Base-by-base conservation (phyloP, 768 basidiomycete species). In the Leccinum subgranulosum region DNA sequence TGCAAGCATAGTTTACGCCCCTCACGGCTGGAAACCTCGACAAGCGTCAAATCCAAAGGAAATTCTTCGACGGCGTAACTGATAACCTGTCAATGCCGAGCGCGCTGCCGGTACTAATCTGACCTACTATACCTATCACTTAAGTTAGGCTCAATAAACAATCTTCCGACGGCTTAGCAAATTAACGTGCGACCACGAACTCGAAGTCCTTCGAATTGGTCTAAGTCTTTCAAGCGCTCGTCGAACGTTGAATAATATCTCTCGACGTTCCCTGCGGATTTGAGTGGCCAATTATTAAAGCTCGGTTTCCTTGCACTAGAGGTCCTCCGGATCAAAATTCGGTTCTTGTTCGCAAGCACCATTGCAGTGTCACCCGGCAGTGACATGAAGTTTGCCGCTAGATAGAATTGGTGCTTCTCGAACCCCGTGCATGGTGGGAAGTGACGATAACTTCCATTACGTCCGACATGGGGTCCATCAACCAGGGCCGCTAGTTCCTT, bases 381-480 rank as follows among this genome's bases (percentile, higher is more conserved):
- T 21, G 43, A 17, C 25, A 27, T 27, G 14, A 27, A 41, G n/a
- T 41, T 41, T 47, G 25, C 25, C 15, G 25, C n/a, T 39, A n/a
- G 21, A n/a, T 6, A 19, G 25, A 11, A 23, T 21, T 34, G 10
- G 12, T 31, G 23, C 50, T 27, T 9, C 51, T 31, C 17, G 31
- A 9, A 11, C 2, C 29, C 6, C 15, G 17, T 53, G 17, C 7
- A 10, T 36, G 33, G 50, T 67, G 65, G 45, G 59, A 66, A 65
- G 46, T 14, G 9, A 10, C 2, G 10, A 9, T 4, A 1, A 4
- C 2, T 21, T 21, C 10, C 29, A 60, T 33, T 51, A 14, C 17
- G 6, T 34, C 31, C 60, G 41, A 49, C 21, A 25, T 48, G 68
- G 67, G 67, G 14, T 39, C 58, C 70, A 54, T 12, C 0, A 6